phyloP scores from a whole-genome alignment of 73 alveolate species.

The Paramecium biaurelia region DNA sequence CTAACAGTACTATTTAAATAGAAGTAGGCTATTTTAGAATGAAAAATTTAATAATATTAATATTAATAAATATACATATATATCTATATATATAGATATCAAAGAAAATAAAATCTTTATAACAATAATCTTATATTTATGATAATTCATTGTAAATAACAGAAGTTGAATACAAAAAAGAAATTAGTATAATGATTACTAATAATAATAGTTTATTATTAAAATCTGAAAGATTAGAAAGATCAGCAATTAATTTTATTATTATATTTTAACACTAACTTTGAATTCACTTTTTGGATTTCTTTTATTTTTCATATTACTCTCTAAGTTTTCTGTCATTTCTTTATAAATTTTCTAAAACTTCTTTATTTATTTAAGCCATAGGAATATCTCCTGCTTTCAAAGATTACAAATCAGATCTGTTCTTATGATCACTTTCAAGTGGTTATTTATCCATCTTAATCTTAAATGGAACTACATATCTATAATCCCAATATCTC shows the following conservation, averaged over 20 bases:
- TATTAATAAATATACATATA: not conserved
- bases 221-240: not conserved
- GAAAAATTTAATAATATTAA: not conserved
- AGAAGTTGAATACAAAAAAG: not conserved
- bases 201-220: not conserved
- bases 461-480: slow-evolving; percentile 57
- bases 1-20: not conserved
- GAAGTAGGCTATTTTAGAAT: not conserved
- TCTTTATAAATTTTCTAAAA: slow-evolving; percentile 71
- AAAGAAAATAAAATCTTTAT: no score
- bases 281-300: not conserved
- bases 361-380: slow-evolving; percentile 84
- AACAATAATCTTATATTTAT: no score
- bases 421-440: slow-evolving; percentile 70
- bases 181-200: not conserved
- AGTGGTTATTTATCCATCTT: slow-evolving; percentile 70
- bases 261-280: not conserved
- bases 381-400: slow-evolving; percentile 75
- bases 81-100: not conserved
- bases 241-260: not conserved
- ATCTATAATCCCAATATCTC: slow-evolving; percentile 95
- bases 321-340: slow-evolving; percentile 61
- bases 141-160: no score
- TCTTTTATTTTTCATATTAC: slow-evolving; percentile 1
- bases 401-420: slow-evolving; percentile 64